These are phyloP conservation scores for Gentiana dahurica DNA, from an alignment of 257 asterid species.

Conservation along the genomic window DNA sequence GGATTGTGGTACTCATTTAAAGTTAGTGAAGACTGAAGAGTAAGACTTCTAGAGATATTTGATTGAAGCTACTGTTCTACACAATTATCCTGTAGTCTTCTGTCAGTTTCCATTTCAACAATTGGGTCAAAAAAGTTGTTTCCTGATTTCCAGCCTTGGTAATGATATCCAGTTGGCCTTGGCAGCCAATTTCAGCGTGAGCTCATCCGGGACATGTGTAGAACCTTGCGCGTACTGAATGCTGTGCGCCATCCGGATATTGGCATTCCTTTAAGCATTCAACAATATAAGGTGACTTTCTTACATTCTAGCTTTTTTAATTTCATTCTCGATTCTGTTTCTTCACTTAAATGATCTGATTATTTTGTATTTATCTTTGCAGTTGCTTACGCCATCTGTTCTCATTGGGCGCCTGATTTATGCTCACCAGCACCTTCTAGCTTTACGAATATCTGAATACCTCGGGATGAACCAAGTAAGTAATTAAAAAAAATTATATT, in stretches of 20 bases:
- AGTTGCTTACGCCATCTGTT: slow-evolving; percentile 86
- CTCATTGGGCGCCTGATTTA: slow-evolving; percentile 83
- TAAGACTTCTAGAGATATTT: not conserved
- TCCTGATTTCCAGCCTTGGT: slow-evolving; percentile 60
- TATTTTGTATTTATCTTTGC: slow-evolving; percentile 17
- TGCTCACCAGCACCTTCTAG: slow-evolving; percentile 78
- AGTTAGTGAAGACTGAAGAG: not conserved
- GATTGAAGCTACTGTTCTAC: not conserved
- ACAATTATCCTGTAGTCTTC: not conserved
- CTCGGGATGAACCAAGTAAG: slow-evolving; percentile 80
- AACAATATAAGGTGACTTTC: slow-evolving; percentile 72
- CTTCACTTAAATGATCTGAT: slow-evolving; percentile 2
- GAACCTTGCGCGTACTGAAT: slow-evolving; percentile 77
- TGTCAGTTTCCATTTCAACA: slow-evolving; percentile 8
- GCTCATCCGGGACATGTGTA: slow-evolving; percentile 70
- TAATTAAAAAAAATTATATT: not conserved
- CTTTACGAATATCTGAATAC: slow-evolving; percentile 78
- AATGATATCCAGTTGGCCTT: slow-evolving; percentile 86
- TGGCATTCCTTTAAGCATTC: slow-evolving; percentile 90
- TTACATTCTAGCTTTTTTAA: slow-evolving; percentile 8
- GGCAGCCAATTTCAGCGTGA: slow-evolving; percentile 94
- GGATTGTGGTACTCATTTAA: not conserved
- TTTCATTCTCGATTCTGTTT: slow-evolving; percentile 7
- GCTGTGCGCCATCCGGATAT: slow-evolving; percentile 68
- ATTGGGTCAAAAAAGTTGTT: slow-evolving; percentile 21